phyloP scores from a whole-genome alignment of 2,329 filamentous ascomycete species.

The Cladophialophora psammophila region DNA sequence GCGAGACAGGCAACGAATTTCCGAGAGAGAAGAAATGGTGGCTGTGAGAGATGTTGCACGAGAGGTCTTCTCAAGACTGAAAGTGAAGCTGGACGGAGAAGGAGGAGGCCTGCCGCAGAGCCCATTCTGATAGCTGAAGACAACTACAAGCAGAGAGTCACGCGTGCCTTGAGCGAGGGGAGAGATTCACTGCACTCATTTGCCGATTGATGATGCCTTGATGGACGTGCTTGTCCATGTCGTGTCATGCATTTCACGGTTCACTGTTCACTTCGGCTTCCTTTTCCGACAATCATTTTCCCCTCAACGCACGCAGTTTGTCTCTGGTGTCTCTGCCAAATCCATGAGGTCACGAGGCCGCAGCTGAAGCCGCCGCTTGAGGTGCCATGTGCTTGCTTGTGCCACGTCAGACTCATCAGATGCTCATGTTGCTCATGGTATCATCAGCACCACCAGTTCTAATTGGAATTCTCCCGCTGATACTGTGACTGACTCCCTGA shows the following conservation, averaged over 20 bases:
- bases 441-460: no score
- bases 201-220: no score
- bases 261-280: slow-evolving; percentile 2
- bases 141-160: slow-evolving; percentile 1
- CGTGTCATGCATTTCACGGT: background rate
- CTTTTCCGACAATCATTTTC: background rate
- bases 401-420: no score
- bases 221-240: no score
- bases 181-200: background rate
- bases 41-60: background rate
- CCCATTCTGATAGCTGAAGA: background rate
- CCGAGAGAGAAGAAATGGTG: background rate
- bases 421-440: no score
- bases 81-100: background rate
- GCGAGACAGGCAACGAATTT: background rate
- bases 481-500: background rate
- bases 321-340: background rate
- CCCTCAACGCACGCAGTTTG: no score
- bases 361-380: background rate
- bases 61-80: background rate
- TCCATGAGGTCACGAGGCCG: background rate
- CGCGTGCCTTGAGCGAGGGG: background rate
- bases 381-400: no score
- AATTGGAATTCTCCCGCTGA: background rate
- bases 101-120: slow-evolving; percentile 3